phyloP scores from a whole-genome alignment of 495 filamentous ascomycete genomes.

The Lophiostoma macrostomum region DNA sequence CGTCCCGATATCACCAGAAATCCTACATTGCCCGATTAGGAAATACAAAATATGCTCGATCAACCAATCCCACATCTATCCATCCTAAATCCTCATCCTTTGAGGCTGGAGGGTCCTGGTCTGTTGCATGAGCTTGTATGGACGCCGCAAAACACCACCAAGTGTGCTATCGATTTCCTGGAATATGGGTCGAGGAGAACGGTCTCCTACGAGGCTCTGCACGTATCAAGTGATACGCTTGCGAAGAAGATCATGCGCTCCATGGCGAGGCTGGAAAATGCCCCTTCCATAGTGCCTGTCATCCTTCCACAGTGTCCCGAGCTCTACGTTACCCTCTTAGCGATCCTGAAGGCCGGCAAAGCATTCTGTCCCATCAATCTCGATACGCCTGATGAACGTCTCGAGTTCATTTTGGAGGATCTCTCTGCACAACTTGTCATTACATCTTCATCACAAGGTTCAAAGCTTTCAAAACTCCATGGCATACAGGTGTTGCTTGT shows the following conservation, averaged over 20 bases:
- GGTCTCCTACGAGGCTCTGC: conserved; percentile 60
- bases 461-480: conserved; percentile 10
- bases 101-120: conserved; percentile 53
- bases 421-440: conserved; percentile 46
- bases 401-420: conserved; percentile 70
- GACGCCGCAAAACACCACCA: conserved; percentile 21
- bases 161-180: conserved; percentile 60
- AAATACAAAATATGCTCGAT: conserved; percentile 16
- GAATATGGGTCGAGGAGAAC: conserved; percentile 44
- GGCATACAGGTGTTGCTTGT: conserved; percentile 12
- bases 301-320: conserved; percentile 66
- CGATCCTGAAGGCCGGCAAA: conserved; percentile 69
- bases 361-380: conserved; percentile 76
- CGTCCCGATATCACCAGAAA: neutral
- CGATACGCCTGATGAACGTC: conserved; percentile 67
- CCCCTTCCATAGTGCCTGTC: conserved; percentile 59
- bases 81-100: conserved; percentile 59
- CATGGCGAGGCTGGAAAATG: conserved; percentile 11
- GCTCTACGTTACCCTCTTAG: conserved; percentile 69
- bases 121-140: conserved; percentile 65
- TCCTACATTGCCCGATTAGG: conserved; percentile 6
- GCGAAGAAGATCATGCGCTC: conserved; percentile 16
- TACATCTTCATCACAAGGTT: conserved; percentile 22
- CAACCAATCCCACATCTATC: conserved; percentile 45
- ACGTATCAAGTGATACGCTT: conserved; percentile 49